A percentile compares a stretch with the other conserved stretches of the same genome.
Evolutionary conservation across 2,329 filamentous ascomycete genomes (phyloP).

Genomic region (Paraphaeosphaeria minitans): DNA sequence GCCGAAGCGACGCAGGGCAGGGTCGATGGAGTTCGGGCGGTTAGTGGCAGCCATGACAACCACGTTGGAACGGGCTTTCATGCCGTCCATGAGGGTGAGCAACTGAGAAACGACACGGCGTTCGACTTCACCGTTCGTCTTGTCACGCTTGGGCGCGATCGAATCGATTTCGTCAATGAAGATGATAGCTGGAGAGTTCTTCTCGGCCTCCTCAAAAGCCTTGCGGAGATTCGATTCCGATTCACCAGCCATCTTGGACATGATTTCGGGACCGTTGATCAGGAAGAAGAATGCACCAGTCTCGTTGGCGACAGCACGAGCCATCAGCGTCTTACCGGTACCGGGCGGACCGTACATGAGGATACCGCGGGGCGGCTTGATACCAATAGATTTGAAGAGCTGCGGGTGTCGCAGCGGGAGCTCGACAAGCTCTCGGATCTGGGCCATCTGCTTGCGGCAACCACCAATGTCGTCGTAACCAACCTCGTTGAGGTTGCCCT

Average conservation of each 20-base stretch:
- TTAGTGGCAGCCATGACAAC: conserved; percentile 99
- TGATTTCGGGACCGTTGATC: conserved; percentile 99
- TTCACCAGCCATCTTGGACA: conserved; percentile 99
- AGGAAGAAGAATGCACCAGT: conserved; percentile 99
- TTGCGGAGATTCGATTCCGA: conserved; percentile 98
- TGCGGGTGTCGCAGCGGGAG: conserved; percentile 94
- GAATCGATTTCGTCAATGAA: conserved; percentile 99
- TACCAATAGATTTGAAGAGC: conserved; percentile 99
- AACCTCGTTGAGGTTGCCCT: conserved; percentile 98
- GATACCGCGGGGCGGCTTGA: conserved; percentile 98
- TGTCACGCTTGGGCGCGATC: conserved; percentile 98
- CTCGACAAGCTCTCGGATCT: conserved; percentile 98
- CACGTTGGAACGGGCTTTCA: conserved; percentile 98
- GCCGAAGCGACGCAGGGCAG: conserved; percentile 94
- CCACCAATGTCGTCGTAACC: conserved; percentile 99
- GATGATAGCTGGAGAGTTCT: conserved; percentile 98
- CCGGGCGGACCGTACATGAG: conserved; percentile 91
- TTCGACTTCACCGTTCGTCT: conserved; percentile 99
- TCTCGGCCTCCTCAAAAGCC: conserved; percentile 99
- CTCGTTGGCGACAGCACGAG: conserved; percentile 97
- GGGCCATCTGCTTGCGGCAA: conserved; percentile 99
- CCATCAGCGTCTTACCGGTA: conserved; percentile 99
- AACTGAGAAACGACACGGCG: conserved; percentile 98
- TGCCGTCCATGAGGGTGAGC: conserved; percentile 96
- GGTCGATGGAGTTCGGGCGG: conserved; percentile 97